phyloP scores from a whole-genome alignment of 805 yeast genomes.

The Myxozyma kluyveri region DNA sequence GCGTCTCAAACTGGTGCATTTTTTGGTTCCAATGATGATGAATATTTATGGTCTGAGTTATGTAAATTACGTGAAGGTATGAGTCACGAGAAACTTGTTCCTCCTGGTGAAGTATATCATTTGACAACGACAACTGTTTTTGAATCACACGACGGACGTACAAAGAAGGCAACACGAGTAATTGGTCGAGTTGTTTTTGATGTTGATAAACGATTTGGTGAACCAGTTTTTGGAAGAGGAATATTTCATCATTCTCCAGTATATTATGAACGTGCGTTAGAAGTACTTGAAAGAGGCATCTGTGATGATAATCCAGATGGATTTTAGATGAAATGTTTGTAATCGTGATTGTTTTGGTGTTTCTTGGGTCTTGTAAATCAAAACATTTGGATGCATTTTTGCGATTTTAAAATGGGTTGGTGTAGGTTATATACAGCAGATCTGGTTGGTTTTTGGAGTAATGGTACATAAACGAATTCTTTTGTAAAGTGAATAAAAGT shows the following conservation, averaged over 20 bases:
- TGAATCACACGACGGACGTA: conserved; percentile 33
- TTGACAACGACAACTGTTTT: conserved; percentile 35
- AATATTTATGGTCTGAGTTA: conserved; percentile 34
- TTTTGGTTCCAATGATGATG: conserved; percentile 31
- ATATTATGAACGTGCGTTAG: conserved; percentile 38
- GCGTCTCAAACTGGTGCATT: conserved; percentile 32
- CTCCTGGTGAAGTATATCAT: conserved; percentile 40
- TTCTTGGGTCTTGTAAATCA: background rate
- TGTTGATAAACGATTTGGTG: conserved; percentile 37
- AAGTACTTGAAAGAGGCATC: conserved; percentile 35
- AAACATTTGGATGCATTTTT: too few relatives aligned
- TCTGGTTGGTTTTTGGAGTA: background rate
- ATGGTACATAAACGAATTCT: conserved; percentile 1
- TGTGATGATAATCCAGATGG: conserved; percentile 19
- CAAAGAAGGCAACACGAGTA: conserved; percentile 34
- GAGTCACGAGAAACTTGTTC: conserved; percentile 38
- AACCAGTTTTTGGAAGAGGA: conserved; percentile 38
- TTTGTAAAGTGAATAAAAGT: background rate
- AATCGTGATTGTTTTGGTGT: background rate
- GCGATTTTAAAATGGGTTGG: background rate
- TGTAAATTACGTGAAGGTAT: conserved; percentile 34
- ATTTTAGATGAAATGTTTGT: background rate
- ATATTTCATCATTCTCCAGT: conserved; percentile 39
- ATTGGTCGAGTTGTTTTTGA: conserved; percentile 35
- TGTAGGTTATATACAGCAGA: background rate